Evolutionary conservation across 148 eudicot genomes (phyloP).

Genomic region (Pouteria glomerata): DNA sequence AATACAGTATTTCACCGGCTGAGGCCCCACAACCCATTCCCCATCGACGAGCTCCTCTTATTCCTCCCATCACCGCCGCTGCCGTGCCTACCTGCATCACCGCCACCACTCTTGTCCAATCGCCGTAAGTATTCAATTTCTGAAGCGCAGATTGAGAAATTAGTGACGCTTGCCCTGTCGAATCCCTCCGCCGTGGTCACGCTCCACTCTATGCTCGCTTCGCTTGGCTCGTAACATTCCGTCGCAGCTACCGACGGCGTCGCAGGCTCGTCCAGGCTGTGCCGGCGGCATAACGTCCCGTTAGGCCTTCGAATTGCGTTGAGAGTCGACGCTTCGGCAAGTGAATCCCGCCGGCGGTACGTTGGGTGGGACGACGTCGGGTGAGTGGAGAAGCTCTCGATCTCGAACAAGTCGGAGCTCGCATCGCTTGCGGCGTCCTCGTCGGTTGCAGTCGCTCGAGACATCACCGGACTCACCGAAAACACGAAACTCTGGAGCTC

Average conservation of each 20-base stretch:
- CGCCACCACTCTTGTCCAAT: too few species aligned
- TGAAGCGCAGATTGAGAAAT: slow-evolving; percentile 54
- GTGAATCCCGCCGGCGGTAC: slow-evolving; percentile 39
- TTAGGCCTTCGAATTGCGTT: background rate
- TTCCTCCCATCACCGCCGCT: slow-evolving; percentile 22
- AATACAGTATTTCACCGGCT: slow-evolving; percentile 31
- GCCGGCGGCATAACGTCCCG: background rate
- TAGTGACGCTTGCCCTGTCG: slow-evolving; percentile 60
- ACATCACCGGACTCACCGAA: slow-evolving; percentile 40
- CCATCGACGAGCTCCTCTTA: slow-evolving; percentile 20
- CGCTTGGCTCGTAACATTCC: slow-evolving; percentile 83
- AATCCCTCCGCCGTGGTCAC: slow-evolving; percentile 86
- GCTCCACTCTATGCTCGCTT: slow-evolving; percentile 87
- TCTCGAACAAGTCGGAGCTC: slow-evolving; percentile 82
- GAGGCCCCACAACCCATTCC: slow-evolving; percentile 50
- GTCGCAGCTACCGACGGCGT: slow-evolving; percentile 58
- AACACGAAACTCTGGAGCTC: slow-evolving; percentile 7
- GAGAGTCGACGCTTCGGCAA: slow-evolving; percentile 41
- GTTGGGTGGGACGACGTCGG: slow-evolving; percentile 32
- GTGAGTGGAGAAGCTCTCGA: slow-evolving; percentile 61
- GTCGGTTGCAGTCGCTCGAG: slow-evolving; percentile 41
- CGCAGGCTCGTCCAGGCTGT: slow-evolving; percentile 30
- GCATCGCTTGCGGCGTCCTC: slow-evolving; percentile 76
- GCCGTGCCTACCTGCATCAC: slow-evolving; percentile 15
- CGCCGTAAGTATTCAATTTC: slow-evolving; percentile 28